A percentile compares a stretch with the other conserved stretches of the same genome.
Conservation (phyloP, 1,284 basidiomycete genomes). For the Porogramme epimiltina region DNA sequence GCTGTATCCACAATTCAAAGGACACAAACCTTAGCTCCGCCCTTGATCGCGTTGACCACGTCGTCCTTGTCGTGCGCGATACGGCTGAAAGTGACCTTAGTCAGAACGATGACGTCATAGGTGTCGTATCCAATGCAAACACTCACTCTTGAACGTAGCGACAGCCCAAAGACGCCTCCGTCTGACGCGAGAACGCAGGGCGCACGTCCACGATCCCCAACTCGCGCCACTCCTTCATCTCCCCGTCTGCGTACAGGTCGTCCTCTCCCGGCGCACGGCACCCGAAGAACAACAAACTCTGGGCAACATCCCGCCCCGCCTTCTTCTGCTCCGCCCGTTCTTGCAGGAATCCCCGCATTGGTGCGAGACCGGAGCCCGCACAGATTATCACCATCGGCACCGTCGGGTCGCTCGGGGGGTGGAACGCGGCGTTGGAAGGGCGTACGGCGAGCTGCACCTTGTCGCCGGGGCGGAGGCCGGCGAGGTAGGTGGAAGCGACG, state of each 20-base stretch:
- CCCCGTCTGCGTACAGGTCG: slow-evolving; percentile 40
- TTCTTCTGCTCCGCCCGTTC: slow-evolving; percentile 47
- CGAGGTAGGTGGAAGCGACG: slow-evolving; percentile 49
- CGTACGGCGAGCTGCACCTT: slow-evolving; percentile 45
- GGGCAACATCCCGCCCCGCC: slow-evolving; percentile 43
- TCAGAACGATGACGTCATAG: no score
- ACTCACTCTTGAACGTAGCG: slow-evolving; percentile 52
- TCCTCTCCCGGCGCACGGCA: slow-evolving; percentile 36
- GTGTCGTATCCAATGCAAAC: not conserved
- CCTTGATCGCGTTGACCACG: slow-evolving; percentile 34
- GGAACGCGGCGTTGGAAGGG: slow-evolving; percentile 40
- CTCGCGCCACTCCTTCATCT: slow-evolving; percentile 41
- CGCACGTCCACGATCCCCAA: slow-evolving; percentile 45
- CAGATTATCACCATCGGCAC: slow-evolving; percentile 48
- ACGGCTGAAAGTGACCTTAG: slow-evolving; percentile 35
- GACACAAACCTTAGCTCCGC: slow-evolving; percentile 45
- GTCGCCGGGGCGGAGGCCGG: slow-evolving; percentile 40
- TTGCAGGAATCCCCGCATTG: slow-evolving; percentile 53
- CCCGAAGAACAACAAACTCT: slow-evolving; percentile 48
- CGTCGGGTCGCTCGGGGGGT: slow-evolving; percentile 42
- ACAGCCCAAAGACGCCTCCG: slow-evolving; percentile 38
- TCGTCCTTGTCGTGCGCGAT: slow-evolving; percentile 44
- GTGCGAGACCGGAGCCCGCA: slow-evolving; percentile 49
- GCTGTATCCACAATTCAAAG: no score
- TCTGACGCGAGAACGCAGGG: slow-evolving; percentile 43